Percentiles rank a stretch among this genome's conserved stretches.
Evolutionary conservation across 768 basidiomycete species (phyloP).

Genomic region (Pholiota molesta): DNA sequence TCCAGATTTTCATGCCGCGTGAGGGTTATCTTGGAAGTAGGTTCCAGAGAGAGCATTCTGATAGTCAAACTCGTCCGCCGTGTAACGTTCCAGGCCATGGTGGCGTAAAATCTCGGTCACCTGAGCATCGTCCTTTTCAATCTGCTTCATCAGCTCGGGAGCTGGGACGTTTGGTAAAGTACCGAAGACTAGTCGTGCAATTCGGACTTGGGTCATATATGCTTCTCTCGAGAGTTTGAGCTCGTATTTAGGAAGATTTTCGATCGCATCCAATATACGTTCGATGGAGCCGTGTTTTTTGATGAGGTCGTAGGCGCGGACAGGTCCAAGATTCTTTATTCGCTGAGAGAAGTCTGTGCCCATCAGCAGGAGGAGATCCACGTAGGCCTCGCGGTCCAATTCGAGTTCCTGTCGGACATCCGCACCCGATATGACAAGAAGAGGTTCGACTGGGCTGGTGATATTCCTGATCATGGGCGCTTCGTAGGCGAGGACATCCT

Average conservation of each 20-base stretch:
- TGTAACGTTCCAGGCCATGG: slow-evolving; percentile 42
- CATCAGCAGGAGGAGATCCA: slow-evolving; percentile 86
- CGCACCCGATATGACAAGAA: slow-evolving; percentile 65
- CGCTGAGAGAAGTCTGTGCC: slow-evolving; percentile 92
- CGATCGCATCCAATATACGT: slow-evolving; percentile 59
- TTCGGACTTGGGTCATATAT: slow-evolving; percentile 67
- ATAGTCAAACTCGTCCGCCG: slow-evolving; percentile 27
- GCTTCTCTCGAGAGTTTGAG: slow-evolving; percentile 47
- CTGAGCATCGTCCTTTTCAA: slow-evolving; percentile 40
- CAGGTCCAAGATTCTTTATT: slow-evolving; percentile 81
- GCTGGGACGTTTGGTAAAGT: slow-evolving; percentile 65
- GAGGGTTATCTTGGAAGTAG: slow-evolving; percentile 69
- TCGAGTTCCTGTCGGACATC: slow-evolving; percentile 60
- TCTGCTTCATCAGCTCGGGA: slow-evolving; percentile 32
- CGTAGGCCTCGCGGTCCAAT: slow-evolving; percentile 59
- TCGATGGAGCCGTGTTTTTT: slow-evolving; percentile 75
- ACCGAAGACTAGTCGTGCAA: slow-evolving; percentile 66
- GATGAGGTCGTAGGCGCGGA: slow-evolving; percentile 77
- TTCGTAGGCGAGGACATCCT: slow-evolving; percentile 85
- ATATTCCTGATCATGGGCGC: slow-evolving; percentile 83
- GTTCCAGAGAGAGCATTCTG: slow-evolving; percentile 44
- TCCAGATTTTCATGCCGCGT: slow-evolving; percentile 13
- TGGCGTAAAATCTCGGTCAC: slow-evolving; percentile 51
- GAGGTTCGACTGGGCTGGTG: slow-evolving; percentile 58
- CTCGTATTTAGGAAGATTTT: slow-evolving; percentile 54